Conservation (phyloP, 129 eudicot species). For the Calendula officinalis region DNA sequence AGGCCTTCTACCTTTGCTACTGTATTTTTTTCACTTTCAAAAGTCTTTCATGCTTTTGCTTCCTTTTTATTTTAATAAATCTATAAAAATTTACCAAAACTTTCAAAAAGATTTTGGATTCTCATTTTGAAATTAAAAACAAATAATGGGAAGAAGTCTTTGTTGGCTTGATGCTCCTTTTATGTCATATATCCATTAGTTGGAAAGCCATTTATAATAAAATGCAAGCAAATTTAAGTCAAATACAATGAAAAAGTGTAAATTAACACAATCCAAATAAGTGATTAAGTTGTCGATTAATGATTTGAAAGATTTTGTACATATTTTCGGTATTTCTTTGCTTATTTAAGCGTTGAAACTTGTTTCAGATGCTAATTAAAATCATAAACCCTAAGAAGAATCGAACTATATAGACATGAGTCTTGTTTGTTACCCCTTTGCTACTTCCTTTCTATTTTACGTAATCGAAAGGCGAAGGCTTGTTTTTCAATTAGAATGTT, state of each 20-base stretch:
- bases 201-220: constrained; percentile 19
- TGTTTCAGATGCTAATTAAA: constrained; percentile 6
- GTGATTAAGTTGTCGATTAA: neutral
- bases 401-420: neutral
- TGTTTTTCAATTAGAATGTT: neutral
- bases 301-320: neutral
- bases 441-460: neutral
- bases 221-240: constrained; percentile 28
- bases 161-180: constrained; percentile 40
- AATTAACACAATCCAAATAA: constrained; percentile 2
- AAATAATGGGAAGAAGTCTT: constrained; percentile 35
- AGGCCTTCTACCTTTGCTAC: constrained; percentile 35
- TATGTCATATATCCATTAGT: constrained; percentile 46
- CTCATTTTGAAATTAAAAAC: constrained; percentile 18
- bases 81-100: constrained; percentile 23
- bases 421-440: neutral
- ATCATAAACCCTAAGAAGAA: constrained; percentile 10
- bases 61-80: constrained; percentile 11
- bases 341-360: neutral
- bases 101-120: constrained; percentile 27
- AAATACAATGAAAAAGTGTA: constrained; percentile 18
- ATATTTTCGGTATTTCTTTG: neutral
- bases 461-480: neutral
- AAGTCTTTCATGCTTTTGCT: constrained; percentile 22
- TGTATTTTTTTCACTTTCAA: constrained; percentile 9